Conservation (phyloP, 2,329 filamentous ascomycete species). For the Fusarium nanum region DNA sequence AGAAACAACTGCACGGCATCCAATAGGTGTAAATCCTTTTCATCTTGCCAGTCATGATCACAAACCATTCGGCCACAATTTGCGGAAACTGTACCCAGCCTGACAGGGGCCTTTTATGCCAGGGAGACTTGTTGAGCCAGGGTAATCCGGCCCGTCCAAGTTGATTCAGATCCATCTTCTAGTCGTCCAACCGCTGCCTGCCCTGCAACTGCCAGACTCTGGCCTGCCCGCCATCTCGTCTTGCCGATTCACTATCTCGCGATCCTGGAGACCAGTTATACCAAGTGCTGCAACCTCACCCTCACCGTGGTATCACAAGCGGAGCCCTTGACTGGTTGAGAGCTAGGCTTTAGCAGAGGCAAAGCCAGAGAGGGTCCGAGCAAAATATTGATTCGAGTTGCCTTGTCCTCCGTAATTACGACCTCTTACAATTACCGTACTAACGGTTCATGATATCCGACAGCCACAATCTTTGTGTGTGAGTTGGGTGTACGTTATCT, state of each 20-base stretch:
- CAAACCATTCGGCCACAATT: conserved; percentile 32
- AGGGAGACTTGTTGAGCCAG: conserved; percentile 28
- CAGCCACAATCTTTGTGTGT: not conserved
- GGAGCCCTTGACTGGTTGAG: conserved; percentile 21
- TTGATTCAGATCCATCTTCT: conserved; percentile 44
- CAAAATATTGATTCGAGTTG: conserved; percentile 18
- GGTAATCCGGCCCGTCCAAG: conserved; percentile 39
- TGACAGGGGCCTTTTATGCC: conserved; percentile 24
- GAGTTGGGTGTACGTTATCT: not conserved
- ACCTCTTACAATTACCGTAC: not conserved
- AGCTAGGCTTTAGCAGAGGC: conserved; percentile 10
- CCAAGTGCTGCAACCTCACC: conserved; percentile 30
- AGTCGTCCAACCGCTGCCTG: conserved; percentile 25
- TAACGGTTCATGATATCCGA: conserved; percentile 7
- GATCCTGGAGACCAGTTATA: conserved; percentile 29
- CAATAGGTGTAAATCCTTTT: conserved; percentile 26
- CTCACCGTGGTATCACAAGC: conserved; percentile 29
- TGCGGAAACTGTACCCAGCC: conserved; percentile 36
- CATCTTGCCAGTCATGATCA: conserved; percentile 28
- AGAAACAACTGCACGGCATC: not conserved
- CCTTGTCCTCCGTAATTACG: conserved; percentile 18
- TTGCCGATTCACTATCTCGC: conserved; percentile 41
- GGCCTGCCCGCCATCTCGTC: conserved; percentile 21
- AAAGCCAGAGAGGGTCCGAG: conserved; percentile 32
- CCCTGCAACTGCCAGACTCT: conserved; percentile 8